Base-by-base conservation (phyloP, 2,329 filamentous ascomycete species). In the Aschersonia sp. region DNA sequence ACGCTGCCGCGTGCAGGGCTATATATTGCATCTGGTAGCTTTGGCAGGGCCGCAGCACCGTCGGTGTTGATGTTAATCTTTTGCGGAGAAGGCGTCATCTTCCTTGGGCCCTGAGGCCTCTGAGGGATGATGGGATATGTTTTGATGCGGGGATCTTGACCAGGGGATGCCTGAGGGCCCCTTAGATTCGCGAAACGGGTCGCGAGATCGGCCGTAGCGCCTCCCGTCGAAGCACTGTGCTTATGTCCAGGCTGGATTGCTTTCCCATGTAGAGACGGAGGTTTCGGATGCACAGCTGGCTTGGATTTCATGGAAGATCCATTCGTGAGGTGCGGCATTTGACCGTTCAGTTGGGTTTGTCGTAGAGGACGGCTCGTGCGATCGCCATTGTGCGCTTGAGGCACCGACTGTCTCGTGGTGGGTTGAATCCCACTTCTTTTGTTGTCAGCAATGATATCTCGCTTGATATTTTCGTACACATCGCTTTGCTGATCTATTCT, bases 1-100 rank as follows among this genome's bases (percentile, higher is more conserved):
- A 82, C 71, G 48, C 80, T 84, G 31, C 85, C 85, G 35, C 84
- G 74, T 1, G 82, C 82, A n/a, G 85, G 85, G 55, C 80, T 88
- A 58, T 89, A 89, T 4, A 85, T 85, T 5, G 85, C 82, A 56
- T 82, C 82, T 1, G 85, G 85, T 44, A 82, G 65, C 59, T 84
- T 84, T 9, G 84, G 84, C 57, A 88, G 66, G 12, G 70, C 70
- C 9, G 75, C 60, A n/a, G 73, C 60, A 30, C 68, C 75, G 44
- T 76, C 67, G 1, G 80, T 55, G 3, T 70, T 68, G 7, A 76
- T 58, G 46, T 69, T 69, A 1, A 68, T 65, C 43, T 70, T 68
- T 20, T 63, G 58, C 4, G 61, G 54, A 35, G 51, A 42, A 30
- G 64, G 60, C 4, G 72, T 72, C 72, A 80, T 78, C 9, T 71